phyloP scores from a whole-genome alignment of 2,329 filamentous ascomycete species.

The Colletotrichum chlorophyti region DNA sequence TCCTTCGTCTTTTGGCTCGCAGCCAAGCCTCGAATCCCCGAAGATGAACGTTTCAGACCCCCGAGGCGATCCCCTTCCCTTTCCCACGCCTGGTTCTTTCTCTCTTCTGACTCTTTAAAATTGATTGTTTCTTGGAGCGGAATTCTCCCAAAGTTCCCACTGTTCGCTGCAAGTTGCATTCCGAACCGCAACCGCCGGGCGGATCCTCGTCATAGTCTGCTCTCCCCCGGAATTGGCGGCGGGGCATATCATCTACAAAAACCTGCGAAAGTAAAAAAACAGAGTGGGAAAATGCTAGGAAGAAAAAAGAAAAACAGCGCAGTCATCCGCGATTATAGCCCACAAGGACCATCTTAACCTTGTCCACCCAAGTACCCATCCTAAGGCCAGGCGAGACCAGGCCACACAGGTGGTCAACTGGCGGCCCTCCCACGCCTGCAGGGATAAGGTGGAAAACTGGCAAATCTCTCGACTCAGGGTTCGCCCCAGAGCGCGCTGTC shows the following conservation, averaged over 20 bases:
- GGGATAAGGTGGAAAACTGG: background rate
- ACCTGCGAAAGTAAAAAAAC: too few relatives aligned
- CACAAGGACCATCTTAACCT: too few relatives aligned
- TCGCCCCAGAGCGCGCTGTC: conserved; percentile 17
- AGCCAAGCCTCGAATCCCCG: conserved; percentile 20
- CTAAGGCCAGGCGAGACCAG: too few relatives aligned
- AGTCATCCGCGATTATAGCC: too few relatives aligned
- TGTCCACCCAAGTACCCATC: too few relatives aligned
- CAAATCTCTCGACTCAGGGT: conserved; percentile 19
- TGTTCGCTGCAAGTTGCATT: conserved; percentile 1
- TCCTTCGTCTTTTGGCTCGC: conserved; percentile 10
- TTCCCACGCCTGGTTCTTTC: too few relatives aligned
- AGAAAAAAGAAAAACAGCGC: too few relatives aligned
- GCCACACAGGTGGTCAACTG: too few relatives aligned
- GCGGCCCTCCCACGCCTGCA: background rate
- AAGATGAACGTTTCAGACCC: conserved; percentile 25
- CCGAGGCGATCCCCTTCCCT: conserved; percentile 22
- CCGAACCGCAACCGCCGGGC: background rate
- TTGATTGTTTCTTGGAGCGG: background rate
- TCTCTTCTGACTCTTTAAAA: background rate
- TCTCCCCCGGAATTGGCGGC: conserved; percentile 15
- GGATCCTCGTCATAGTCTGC: background rate
- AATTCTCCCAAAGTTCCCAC: conserved; percentile 1
- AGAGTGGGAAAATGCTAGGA: too few relatives aligned
- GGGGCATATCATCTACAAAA: conserved; percentile 8